These are phyloP conservation scores for Fraxinus paxiana DNA, from an alignment of 305 asterid species.

Conservation along the genomic window DNA sequence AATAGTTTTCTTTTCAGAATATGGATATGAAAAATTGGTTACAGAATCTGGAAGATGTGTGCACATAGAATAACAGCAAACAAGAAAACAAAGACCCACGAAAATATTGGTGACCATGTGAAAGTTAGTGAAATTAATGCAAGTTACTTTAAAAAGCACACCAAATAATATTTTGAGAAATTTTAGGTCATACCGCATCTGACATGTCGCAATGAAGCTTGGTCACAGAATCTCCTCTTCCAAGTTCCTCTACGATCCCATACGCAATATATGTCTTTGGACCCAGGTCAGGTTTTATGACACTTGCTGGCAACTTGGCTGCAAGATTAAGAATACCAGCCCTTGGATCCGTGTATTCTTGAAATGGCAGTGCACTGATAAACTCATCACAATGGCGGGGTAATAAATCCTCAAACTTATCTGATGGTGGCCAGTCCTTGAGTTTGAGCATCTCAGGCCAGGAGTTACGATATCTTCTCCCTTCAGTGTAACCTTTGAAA, in stretches of 20 bases:
- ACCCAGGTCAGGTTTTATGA: slow-evolving; percentile 85
- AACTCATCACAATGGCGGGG: slow-evolving; percentile 96
- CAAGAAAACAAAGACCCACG: neutral
- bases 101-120: neutral
- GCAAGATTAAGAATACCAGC: slow-evolving; percentile 86
- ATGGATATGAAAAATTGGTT: neutral
- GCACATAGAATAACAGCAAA: neutral
- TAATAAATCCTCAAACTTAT: slow-evolving; percentile 73
- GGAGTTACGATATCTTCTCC: slow-evolving; percentile 59
- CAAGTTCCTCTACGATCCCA: slow-evolving; percentile 67
- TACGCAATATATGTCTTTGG: slow-evolving; percentile 94
- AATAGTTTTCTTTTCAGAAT: neutral
- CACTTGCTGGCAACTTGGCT: slow-evolving; percentile 58
- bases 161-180: slow-evolving; percentile 2
- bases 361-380: slow-evolving; percentile 75
- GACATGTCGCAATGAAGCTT: slow-evolving; percentile 95
- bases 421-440: slow-evolving; percentile 96
- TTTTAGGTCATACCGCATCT: slow-evolving; percentile 64
- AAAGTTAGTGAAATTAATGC: slow-evolving; percentile 1
- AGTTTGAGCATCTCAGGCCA: slow-evolving; percentile 99
- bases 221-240: slow-evolving; percentile 95
- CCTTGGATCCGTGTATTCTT: slow-evolving; percentile 83
- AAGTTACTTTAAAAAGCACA: slow-evolving; percentile 4
- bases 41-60: neutral
- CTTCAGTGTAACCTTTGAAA: slow-evolving; percentile 74